Conservation (phyloP, 306 rosid species). For the Styphnolobium japonicum region DNA sequence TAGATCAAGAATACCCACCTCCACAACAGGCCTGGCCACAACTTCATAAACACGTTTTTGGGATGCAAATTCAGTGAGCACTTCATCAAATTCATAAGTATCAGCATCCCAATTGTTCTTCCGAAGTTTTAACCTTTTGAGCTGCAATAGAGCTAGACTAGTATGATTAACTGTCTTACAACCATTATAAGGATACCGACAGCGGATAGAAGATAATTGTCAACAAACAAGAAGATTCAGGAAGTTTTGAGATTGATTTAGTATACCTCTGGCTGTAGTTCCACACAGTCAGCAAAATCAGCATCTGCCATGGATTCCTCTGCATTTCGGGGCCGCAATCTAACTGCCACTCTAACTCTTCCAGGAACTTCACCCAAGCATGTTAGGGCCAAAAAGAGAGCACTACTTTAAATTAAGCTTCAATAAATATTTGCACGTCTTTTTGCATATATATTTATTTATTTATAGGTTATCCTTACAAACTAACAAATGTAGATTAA, state of each 20-base stretch:
- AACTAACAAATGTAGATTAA: neutral
- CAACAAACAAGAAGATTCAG: neutral
- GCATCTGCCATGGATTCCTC: conserved; percentile 83
- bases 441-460: neutral
- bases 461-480: neutral
- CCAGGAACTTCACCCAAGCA: conserved; percentile 71
- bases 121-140: conserved; percentile 92
- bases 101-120: conserved; percentile 99
- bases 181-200: neutral
- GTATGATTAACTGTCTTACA: neutral
- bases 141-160: conserved; percentile 53
- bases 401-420: neutral
- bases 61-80: conserved; percentile 94
- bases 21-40: conserved; percentile 98
- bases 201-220: neutral
- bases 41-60: conserved; percentile 98
- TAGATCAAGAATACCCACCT: conserved; percentile 53
- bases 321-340: conserved; percentile 77
- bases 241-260: neutral
- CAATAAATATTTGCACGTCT: neutral
- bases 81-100: conserved; percentile 94
- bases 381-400: conserved; percentile 20
- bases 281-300: conserved; percentile 97
- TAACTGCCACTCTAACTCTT: conserved; percentile 97
- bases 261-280: conserved; percentile 90